Evolutionary conservation across 441 rosid species (phyloP).

Genomic region (Gossypium trilobum): DNA sequence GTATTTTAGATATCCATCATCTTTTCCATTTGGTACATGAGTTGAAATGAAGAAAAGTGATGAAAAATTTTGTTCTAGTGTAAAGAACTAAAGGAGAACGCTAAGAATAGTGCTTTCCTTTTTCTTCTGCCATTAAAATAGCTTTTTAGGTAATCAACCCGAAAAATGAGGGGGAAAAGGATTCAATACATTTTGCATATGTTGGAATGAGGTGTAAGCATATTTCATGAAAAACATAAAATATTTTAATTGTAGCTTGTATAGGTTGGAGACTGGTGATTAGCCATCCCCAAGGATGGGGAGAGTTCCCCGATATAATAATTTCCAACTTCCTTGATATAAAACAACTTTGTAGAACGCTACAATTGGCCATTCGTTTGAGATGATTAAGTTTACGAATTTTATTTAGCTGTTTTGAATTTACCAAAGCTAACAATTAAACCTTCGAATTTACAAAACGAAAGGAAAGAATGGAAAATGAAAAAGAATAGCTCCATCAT

Average conservation of each 20-base stretch:
- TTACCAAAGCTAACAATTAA: slow-evolving; percentile 11
- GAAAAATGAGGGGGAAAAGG: neutral
- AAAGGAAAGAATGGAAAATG: neutral
- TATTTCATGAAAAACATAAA: neutral
- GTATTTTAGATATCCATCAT: no score
- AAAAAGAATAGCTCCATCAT: neutral
- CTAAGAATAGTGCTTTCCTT: neutral
- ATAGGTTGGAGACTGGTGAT: slow-evolving; percentile 34
- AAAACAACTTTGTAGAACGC: slow-evolving; percentile 31
- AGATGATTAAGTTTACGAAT: slow-evolving; percentile 37
- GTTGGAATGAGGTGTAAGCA: neutral
- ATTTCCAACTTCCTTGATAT: slow-evolving; percentile 63
- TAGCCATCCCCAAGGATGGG: slow-evolving; percentile 69
- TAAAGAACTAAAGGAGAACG: neutral
- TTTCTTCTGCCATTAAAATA: neutral
- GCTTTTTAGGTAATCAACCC: neutral
- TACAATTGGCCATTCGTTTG: slow-evolving; percentile 44
- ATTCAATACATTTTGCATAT: no score
- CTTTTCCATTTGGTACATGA: no score
- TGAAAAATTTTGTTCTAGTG: neutral
- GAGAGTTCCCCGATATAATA: slow-evolving; percentile 49
- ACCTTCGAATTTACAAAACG: slow-evolving; percentile 20
- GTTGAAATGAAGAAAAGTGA: no score
- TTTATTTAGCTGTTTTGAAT: slow-evolving; percentile 57
- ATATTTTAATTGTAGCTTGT: neutral